Percentiles rank a stretch among this genome's conserved stretches.
These are phyloP conservation scores for Fraxinus sp. DNA, from an alignment of 305 asterid species.

Conservation along the genomic window DNA sequence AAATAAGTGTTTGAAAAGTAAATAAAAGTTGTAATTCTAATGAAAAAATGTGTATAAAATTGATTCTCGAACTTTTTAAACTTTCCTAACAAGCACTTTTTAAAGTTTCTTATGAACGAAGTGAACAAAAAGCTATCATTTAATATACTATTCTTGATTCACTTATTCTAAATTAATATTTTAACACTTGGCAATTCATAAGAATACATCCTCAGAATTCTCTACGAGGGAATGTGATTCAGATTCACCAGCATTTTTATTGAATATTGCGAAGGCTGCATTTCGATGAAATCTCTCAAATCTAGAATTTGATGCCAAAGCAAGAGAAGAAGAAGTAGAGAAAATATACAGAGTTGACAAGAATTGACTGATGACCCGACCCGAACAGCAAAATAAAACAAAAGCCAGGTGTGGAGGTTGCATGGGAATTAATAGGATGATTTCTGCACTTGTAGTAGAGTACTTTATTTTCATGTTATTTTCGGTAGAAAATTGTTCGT, in stretches of 20 bases:
- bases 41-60: too few species aligned
- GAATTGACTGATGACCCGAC: neutral
- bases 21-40: too few species aligned
- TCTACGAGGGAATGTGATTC: neutral
- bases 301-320: neutral
- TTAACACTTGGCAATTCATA: neutral
- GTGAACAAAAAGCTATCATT: too few species aligned
- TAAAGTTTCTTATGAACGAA: too few species aligned
- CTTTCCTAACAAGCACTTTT: neutral
- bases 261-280: neutral
- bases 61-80: too few species aligned
- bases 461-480: too few species aligned
- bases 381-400: neutral
- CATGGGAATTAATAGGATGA: neutral
- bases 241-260: neutral
- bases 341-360: neutral
- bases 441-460: neutral
- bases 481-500: too few species aligned
- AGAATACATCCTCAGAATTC: neutral
- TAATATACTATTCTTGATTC: too few species aligned
- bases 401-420: neutral
- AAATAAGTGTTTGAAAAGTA: too few species aligned
- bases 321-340: neutral
- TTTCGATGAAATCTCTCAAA: neutral
- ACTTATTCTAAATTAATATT: too few species aligned